Conservation (phyloP, 768 basidiomycete genomes). For the Heimioporus sp. region DNA sequence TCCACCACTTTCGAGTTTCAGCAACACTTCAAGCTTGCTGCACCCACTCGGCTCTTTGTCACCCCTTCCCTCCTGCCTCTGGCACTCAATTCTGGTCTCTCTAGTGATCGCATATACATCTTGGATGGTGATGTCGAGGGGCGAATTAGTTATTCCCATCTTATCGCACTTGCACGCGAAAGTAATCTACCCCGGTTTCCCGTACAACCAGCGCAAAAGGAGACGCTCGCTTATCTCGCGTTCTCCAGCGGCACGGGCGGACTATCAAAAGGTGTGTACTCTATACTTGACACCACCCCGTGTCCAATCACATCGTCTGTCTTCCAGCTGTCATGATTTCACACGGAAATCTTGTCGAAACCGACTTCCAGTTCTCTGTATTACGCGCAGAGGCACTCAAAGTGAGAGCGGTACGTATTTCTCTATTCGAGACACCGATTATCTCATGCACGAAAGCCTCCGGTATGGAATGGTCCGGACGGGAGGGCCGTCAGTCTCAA, state of each 20-base stretch:
- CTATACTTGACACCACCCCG: neutral
- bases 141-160: constrained; percentile 41
- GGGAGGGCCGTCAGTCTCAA: constrained; percentile 50
- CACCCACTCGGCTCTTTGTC: constrained; percentile 53
- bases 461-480: constrained; percentile 39
- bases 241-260: constrained; percentile 82
- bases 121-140: constrained; percentile 44
- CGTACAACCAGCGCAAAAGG: constrained; percentile 43
- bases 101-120: constrained; percentile 46
- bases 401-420: constrained; percentile 42
- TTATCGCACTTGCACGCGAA: constrained; percentile 40
- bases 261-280: constrained; percentile 59
- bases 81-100: constrained; percentile 37
- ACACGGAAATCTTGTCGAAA: constrained; percentile 57
- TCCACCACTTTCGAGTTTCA: constrained; percentile 57
- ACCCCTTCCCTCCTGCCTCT: constrained; percentile 41
- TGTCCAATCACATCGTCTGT: neutral
- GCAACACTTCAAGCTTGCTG: constrained; percentile 46
- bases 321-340: constrained; percentile 65
- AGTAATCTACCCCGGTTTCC: constrained; percentile 40
- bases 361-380: constrained; percentile 39
- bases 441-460: constrained; percentile 23
- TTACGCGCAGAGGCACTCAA: constrained; percentile 28
- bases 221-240: constrained; percentile 66
- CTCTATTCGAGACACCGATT: constrained; percentile 45